phyloP scores from a whole-genome alignment of 176 grass and related monocot species.

The Puya raimondii region DNA sequence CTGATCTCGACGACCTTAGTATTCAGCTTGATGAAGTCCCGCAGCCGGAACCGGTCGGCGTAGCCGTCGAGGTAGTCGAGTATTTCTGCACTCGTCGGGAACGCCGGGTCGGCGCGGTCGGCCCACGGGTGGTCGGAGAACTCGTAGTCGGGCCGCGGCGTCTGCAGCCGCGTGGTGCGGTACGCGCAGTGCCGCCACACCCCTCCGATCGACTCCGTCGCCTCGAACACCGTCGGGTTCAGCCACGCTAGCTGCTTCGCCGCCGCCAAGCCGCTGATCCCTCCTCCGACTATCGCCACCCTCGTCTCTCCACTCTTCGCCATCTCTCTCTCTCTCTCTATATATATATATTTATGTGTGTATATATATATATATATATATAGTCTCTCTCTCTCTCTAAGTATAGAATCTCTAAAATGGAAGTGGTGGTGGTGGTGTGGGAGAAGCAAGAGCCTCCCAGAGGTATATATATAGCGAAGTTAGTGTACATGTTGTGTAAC shows the following conservation, averaged over 20 bases:
- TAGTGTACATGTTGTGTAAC: too few species aligned
- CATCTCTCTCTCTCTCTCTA: constrained; percentile 17
- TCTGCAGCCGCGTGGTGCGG: constrained; percentile 83
- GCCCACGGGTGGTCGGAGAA: constrained; percentile 84
- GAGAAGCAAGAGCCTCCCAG: too few species aligned
- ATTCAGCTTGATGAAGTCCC: constrained; percentile 52
- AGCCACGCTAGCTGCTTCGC: constrained; percentile 64
- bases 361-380: too few species aligned
- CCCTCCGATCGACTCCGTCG: constrained; percentile 54
- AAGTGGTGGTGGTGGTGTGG: too few species aligned
- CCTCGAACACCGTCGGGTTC: constrained; percentile 82
- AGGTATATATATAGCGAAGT: too few species aligned
- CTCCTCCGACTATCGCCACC: constrained; percentile 86
- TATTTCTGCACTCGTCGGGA: constrained; percentile 78
- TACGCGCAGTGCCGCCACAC: constrained; percentile 91
- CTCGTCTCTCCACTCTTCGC: constrained; percentile 23
- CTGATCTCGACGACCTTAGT: constrained; percentile 76
- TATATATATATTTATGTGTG: too few species aligned
- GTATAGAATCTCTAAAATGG: too few species aligned
- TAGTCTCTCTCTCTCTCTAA: too few species aligned
- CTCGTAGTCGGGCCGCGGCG: constrained; percentile 82
- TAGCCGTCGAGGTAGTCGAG: constrained; percentile 78
- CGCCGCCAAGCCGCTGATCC: constrained; percentile 75
- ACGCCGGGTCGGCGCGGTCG: constrained; percentile 66
- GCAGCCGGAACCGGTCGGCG: constrained; percentile 55